These are phyloP conservation scores for Thraustochytrium striatum DNA, from an alignment of 352 stramenopile genomes.

Conservation along the genomic window DNA sequence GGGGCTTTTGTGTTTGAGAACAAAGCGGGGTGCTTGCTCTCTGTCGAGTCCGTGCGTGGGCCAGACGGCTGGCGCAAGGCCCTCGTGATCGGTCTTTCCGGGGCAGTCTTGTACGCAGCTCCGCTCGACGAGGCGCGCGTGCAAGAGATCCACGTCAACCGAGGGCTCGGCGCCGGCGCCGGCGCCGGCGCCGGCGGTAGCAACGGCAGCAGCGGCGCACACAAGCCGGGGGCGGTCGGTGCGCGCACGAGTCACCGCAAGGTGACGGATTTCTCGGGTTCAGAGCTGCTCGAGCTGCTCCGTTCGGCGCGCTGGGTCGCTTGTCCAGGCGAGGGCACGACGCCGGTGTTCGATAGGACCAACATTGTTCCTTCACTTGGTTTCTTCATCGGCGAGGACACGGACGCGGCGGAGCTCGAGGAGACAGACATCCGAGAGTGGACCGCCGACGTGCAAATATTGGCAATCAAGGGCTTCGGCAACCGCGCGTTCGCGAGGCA, in stretches of 20 bases:
- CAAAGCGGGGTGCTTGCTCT: constrained; percentile 18
- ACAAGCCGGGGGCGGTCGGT: too few species aligned
- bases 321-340: not conserved
- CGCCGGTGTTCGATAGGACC: not conserved
- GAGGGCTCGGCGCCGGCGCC: constrained; percentile 25
- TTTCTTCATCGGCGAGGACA: constrained; percentile 10
- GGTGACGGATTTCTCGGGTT: too few species aligned
- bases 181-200: too few species aligned
- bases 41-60: constrained; percentile 5
- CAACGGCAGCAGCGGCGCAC: too few species aligned
- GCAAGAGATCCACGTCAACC: not conserved
- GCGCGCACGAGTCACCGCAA: too few species aligned
- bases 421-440: constrained; percentile 8
- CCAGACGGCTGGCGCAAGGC: not conserved
- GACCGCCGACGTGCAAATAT: constrained; percentile 33
- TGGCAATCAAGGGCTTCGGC: constrained; percentile 40
- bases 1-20: constrained; percentile 39
- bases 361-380: constrained; percentile 8
- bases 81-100: not conserved
- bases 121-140: not conserved
- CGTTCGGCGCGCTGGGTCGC: not conserved
- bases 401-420: not conserved
- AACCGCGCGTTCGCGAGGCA: constrained; percentile 13
- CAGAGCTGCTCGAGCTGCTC: not conserved
- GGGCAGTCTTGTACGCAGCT: constrained; percentile 10